These are phyloP conservation scores for Dioscorea zingiberensis DNA, from an alignment of 106 monocot species.

Conservation along the genomic window DNA sequence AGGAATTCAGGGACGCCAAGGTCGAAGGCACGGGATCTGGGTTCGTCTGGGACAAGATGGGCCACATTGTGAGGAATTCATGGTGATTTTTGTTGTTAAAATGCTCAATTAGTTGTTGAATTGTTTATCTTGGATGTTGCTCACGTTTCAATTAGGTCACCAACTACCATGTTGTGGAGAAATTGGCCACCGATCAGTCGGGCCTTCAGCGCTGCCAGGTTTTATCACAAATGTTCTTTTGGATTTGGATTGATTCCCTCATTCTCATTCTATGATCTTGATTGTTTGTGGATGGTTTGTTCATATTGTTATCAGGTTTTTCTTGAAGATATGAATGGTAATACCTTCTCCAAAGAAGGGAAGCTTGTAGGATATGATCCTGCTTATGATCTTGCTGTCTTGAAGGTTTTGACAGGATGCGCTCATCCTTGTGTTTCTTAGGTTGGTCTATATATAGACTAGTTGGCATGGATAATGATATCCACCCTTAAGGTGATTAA, in stretches of 20 bases:
- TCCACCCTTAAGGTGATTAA: neutral
- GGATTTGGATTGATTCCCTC: too few species aligned
- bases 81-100: neutral
- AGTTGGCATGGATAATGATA: neutral
- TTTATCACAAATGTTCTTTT: neutral
- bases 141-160: slow-evolving; percentile 71
- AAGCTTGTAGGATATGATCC: slow-evolving; percentile 83
- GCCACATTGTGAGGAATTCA: slow-evolving; percentile 63
- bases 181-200: slow-evolving; percentile 65
- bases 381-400: slow-evolving; percentile 80
- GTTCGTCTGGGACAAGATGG: slow-evolving; percentile 78
- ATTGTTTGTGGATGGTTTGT: neutral
- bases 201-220: slow-evolving; percentile 73
- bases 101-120: neutral
- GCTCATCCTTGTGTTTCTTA: too few species aligned
- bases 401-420: too few species aligned
- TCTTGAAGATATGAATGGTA: slow-evolving; percentile 52
- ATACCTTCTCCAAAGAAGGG: slow-evolving; percentile 48
- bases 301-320: slow-evolving; percentile 37
- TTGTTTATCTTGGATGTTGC: neutral
- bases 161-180: slow-evolving; percentile 84
- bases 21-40: slow-evolving; percentile 80
- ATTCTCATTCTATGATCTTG: neutral
- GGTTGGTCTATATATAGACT: neutral
- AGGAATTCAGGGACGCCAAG: slow-evolving; percentile 33